Percentiles rank a stretch among this genome's conserved stretches.
Evolutionary conservation across 306 rosid genomes (phyloP).

Genomic region (Fragaria nilgerrensis): DNA sequence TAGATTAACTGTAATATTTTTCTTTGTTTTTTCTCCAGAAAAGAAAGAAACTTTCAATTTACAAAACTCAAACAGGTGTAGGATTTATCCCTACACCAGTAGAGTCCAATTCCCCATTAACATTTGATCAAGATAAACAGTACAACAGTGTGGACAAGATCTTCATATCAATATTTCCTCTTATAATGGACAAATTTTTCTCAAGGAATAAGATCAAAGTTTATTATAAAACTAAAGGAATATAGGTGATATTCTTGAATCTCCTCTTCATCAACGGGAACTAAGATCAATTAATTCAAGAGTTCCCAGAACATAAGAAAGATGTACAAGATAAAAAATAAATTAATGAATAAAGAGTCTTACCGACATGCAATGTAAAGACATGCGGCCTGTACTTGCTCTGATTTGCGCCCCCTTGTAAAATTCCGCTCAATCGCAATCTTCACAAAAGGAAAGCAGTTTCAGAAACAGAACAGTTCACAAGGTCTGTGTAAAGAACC

Average conservation of each 20-base stretch:
- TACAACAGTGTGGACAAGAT: not conserved
- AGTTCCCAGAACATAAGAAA: not conserved
- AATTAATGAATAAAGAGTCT: not conserved
- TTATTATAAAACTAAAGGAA: not conserved
- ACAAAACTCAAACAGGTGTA: not conserved
- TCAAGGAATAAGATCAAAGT: not conserved
- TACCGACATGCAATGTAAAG: slow-evolving; percentile 85
- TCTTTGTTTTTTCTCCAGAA: too few relatives aligned
- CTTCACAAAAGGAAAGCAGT: slow-evolving; percentile 36
- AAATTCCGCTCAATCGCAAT: slow-evolving; percentile 68
- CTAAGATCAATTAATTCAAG: not conserved
- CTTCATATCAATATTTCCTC: not conserved
- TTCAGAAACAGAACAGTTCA: slow-evolving; percentile 13
- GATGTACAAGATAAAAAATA: too few relatives aligned
- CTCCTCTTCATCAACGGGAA: not conserved
- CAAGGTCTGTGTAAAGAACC: slow-evolving; percentile 4
- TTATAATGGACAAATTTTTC: not conserved
- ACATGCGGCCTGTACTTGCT: slow-evolving; percentile 76
- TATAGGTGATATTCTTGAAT: not conserved
- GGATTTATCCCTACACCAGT: not conserved
- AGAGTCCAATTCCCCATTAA: not conserved
- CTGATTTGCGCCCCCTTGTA: slow-evolving; percentile 75
- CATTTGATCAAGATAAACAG: not conserved
- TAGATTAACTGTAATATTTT: too few relatives aligned
- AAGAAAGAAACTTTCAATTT: not conserved